These are phyloP conservation scores for Leishmania braziliensis DNA, from an alignment of 208 protist genomes.

Conservation along the genomic window DNA sequence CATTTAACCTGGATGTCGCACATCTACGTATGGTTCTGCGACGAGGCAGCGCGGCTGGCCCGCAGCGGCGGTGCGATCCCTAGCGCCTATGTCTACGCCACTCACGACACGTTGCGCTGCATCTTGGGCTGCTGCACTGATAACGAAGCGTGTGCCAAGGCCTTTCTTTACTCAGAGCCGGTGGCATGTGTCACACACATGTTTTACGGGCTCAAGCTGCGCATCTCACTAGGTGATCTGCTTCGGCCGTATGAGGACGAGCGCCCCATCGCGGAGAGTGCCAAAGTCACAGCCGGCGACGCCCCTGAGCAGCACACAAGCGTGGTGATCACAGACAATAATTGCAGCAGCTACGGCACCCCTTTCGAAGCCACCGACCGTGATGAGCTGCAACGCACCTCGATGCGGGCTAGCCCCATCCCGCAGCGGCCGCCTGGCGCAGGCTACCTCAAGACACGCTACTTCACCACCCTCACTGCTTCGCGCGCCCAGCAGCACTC, in stretches of 20 bases:
- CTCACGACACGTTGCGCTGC: slow-evolving; percentile 48
- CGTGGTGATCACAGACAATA: neutral
- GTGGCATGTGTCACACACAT: slow-evolving; percentile 65
- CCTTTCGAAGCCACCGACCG: neutral
- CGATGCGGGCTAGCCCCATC: neutral
- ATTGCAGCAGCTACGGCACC: neutral
- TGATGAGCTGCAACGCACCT: neutral
- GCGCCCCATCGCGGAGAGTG: slow-evolving; percentile 14
- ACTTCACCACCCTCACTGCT: slow-evolving; percentile 14
- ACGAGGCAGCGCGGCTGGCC: slow-evolving; percentile 40
- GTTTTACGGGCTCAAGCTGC: slow-evolving; percentile 77
- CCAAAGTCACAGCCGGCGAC: neutral
- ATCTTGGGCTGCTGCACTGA: slow-evolving; percentile 55
- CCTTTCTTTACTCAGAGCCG: slow-evolving; percentile 72
- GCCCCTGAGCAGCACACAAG: neutral
- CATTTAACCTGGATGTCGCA: slow-evolving; percentile 59
- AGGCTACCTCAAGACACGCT: slow-evolving; percentile 24
- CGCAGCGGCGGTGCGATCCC: slow-evolving; percentile 27
- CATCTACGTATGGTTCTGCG: slow-evolving; percentile 56
- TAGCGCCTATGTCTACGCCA: slow-evolving; percentile 36
- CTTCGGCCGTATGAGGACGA: slow-evolving; percentile 56
- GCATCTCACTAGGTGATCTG: slow-evolving; percentile 45
- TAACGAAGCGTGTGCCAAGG: slow-evolving; percentile 40
- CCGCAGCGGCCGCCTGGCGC: slow-evolving; percentile 24
- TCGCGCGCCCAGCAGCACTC: neutral